Conservation (phyloP, 768 basidiomycete species). For the Suillus subluteus region DNA sequence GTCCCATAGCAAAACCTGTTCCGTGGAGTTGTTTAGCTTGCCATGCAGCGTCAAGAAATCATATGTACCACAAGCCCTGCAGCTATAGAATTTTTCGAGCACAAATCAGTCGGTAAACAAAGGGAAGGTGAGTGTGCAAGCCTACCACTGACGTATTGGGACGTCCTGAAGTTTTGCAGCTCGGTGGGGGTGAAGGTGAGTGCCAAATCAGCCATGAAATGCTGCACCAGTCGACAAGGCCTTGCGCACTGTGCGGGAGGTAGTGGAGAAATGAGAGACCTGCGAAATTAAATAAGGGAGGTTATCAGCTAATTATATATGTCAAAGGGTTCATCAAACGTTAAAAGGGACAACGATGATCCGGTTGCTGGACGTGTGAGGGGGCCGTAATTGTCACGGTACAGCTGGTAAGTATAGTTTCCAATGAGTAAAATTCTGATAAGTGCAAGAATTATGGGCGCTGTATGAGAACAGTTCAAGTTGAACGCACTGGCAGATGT, state of each 20-base stretch:
- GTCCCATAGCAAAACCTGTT: constrained; percentile 38
- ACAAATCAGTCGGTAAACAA: constrained; percentile 11
- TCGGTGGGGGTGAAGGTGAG: neutral
- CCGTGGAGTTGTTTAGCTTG: neutral
- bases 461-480: neutral
- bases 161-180: constrained; percentile 17
- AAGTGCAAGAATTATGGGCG: neutral
- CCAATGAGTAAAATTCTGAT: neutral
- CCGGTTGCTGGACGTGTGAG: constrained; percentile 4
- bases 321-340: constrained; percentile 10
- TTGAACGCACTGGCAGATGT: neutral
- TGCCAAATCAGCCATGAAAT: constrained; percentile 2
- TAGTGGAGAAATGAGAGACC: neutral
- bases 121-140: neutral
- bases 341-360: neutral
- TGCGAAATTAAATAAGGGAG: neutral
- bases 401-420: too few relatives aligned
- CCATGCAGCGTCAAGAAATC: neutral
- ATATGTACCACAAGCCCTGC: constrained; percentile 28
- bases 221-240: constrained; percentile 1
- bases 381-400: neutral
- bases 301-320: constrained; percentile 17
- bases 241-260: neutral
- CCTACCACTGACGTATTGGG: constrained; percentile 33
- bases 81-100: constrained; percentile 14